phyloP scores from a whole-genome alignment of 352 stramenopile genomes.

The Phytophthora melonis region DNA sequence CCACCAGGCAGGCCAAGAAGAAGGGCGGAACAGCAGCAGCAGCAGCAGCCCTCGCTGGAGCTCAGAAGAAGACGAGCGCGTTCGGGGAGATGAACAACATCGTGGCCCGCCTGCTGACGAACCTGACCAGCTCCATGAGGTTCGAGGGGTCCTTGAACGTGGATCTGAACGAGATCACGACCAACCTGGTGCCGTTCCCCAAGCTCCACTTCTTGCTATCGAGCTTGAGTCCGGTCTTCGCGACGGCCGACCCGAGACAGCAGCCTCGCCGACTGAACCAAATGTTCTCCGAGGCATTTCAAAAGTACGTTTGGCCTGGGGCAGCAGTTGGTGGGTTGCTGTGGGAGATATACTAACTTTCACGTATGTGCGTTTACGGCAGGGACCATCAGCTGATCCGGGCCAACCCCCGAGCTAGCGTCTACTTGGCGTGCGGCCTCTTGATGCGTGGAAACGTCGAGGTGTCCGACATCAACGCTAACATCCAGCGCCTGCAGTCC shows the following conservation, averaged over 20 bases:
- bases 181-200: constrained; percentile 99
- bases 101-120: constrained; percentile 97
- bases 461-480: constrained; percentile 90
- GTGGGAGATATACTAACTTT: no score
- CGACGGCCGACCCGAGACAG: constrained; percentile 55
- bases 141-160: constrained; percentile 99
- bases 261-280: constrained; percentile 65
- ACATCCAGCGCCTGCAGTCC: constrained; percentile 83
- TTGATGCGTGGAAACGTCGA: constrained; percentile 88
- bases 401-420: constrained; percentile 70
- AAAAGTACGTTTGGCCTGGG: constrained; percentile 43
- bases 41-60: not conserved
- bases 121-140: constrained; percentile 98
- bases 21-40: constrained; percentile 12
- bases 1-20: constrained; percentile 37
- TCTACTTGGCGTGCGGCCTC: constrained; percentile 88
- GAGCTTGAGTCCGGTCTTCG: constrained; percentile 74
- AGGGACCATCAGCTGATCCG: constrained; percentile 85
- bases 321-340: no score
- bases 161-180: constrained; percentile 99
- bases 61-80: constrained; percentile 57
- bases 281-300: constrained; percentile 77
- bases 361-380: constrained; percentile 8
- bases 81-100: constrained; percentile 99
- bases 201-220: constrained; percentile 98